These are phyloP conservation scores for Aspergillus asperescens DNA, from an alignment of 495 filamentous ascomycete species.

Conservation along the genomic window DNA sequence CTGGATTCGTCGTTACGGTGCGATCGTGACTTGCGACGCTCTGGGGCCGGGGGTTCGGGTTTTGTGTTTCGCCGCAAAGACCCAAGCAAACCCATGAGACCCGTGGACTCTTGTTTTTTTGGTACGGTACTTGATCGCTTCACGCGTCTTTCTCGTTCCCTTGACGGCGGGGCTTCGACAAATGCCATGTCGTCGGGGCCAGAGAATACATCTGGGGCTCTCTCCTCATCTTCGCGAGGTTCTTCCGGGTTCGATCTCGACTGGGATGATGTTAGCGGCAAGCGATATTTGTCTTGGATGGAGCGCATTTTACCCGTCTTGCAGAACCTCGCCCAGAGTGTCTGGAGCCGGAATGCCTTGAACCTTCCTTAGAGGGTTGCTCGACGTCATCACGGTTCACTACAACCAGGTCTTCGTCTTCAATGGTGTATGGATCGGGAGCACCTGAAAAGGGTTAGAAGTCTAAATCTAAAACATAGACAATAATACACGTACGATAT, in stretches of 20 bases:
- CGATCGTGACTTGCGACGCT: constrained; percentile 39
- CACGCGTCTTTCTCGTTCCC: constrained; percentile 53
- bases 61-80: constrained; percentile 37
- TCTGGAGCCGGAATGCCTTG: constrained; percentile 26
- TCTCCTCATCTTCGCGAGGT: constrained; percentile 39
- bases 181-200: constrained; percentile 62
- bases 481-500: constrained; percentile 29
- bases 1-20: constrained; percentile 35
- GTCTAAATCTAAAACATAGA: not conserved
- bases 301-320: constrained; percentile 28
- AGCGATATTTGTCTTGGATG: not conserved
- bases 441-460: constrained; percentile 25
- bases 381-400: constrained; percentile 46
- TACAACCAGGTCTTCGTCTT: constrained; percentile 56
- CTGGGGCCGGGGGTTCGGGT: constrained; percentile 33
- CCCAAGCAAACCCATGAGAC: constrained; percentile 46
- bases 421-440: constrained; percentile 55
- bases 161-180: constrained; percentile 62
- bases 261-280: constrained; percentile 14
- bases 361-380: constrained; percentile 33
- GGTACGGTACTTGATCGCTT: constrained; percentile 42
- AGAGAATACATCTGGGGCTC: constrained; percentile 34
- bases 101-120: constrained; percentile 43
- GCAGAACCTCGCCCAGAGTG: constrained; percentile 35
- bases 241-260: constrained; percentile 27